Base-by-base conservation (phyloP, 73 alveolate species). In the Durusdinium trenchii region DNA sequence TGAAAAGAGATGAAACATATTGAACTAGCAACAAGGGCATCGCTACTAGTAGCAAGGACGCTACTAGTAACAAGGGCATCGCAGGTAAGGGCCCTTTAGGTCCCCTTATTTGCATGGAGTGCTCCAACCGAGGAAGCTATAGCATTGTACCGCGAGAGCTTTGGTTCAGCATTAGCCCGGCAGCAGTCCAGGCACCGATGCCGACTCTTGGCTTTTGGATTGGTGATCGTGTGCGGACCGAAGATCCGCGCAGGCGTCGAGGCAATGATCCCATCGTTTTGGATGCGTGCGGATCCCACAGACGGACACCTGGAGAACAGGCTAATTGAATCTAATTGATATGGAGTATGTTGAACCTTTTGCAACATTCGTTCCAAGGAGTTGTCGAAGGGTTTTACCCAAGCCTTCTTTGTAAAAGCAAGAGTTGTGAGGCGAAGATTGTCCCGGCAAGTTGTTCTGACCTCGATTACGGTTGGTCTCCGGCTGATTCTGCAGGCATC, bases 41-140 rank as follows among this genome's bases (percentile, higher is more conserved):
- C n/a, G n/a, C n/a, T n/a, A n/a, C n/a, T n/a, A n/a, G n/a, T n/a
- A n/a, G n/a, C n/a, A n/a, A n/a, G n/a, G n/a, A n/a, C n/a, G n/a
- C n/a, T n/a, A n/a, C n/a, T n/a, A n/a, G n/a, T n/a, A n/a, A n/a
- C n/a, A n/a, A n/a, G n/a, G n/a, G n/a, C n/a, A n/a, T n/a, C n/a
- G n/a, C n/a, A n/a, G n/a, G n/a, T n/a, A n/a, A n/a, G n/a, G n/a
- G n/a, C n/a, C n/a, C n/a, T n/a, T n/a, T n/a, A n/a, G n/a, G n/a
- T n/a, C n/a, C n/a, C n/a, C n/a, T n/a, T n/a, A n/a, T n/a, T n/a
- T n/a, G n/a, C n/a, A n/a, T n/a, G n/a, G n/a, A n/a, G n/a, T n/a
- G n/a, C n/a, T n/a, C n/a, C n/a, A n/a, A 38, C 96, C 45, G 23
- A 91, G 97, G 97, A 91, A 71, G 97, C 97, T 42, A 69, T 91